Evolutionary conservation across 495 filamentous ascomycete species (phyloP).

Genomic region (Aspergillus funiculosus): DNA sequence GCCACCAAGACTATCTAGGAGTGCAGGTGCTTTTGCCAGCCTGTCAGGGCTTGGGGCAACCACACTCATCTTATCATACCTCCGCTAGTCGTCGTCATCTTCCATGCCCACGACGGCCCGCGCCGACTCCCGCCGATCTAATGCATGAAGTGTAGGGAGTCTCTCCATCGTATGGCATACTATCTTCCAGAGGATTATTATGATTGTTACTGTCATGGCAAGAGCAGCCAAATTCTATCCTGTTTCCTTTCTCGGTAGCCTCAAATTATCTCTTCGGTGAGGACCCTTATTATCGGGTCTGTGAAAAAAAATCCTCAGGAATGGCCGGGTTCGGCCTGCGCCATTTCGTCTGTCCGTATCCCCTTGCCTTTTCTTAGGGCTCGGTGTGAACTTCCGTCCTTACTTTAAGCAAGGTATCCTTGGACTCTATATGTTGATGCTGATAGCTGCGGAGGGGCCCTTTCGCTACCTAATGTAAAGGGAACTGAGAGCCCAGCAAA

Average conservation of each 20-base stretch:
- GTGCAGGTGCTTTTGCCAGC: conserved; percentile 19
- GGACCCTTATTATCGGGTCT: too few relatives aligned
- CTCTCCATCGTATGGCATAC: conserved; percentile 21
- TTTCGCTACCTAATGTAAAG: not conserved
- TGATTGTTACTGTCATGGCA: not conserved
- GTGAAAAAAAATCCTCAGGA: too few relatives aligned
- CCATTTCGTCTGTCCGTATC: not conserved
- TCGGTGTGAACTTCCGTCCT: not conserved
- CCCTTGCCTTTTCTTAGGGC: not conserved
- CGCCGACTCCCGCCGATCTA: conserved; percentile 46
- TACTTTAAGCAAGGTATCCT: conserved; percentile 8
- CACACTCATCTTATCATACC: conserved; percentile 13
- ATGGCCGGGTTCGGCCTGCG: too few relatives aligned
- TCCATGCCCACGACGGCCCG: conserved; percentile 40
- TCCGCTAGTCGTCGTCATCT: conserved; percentile 20
- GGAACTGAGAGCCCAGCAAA: not conserved
- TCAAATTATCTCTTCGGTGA: not conserved
- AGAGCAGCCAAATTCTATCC: not conserved
- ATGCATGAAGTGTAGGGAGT: conserved; percentile 39
- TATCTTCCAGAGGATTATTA: not conserved
- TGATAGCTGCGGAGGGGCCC: not conserved
- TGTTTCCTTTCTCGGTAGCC: not conserved
- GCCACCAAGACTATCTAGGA: too few relatives aligned
- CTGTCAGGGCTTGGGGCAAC: conserved; percentile 22
- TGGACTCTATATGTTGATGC: not conserved